These are phyloP conservation scores for Murraya paniculata DNA, from an alignment of 345 rosid species.

Conservation along the genomic window DNA sequence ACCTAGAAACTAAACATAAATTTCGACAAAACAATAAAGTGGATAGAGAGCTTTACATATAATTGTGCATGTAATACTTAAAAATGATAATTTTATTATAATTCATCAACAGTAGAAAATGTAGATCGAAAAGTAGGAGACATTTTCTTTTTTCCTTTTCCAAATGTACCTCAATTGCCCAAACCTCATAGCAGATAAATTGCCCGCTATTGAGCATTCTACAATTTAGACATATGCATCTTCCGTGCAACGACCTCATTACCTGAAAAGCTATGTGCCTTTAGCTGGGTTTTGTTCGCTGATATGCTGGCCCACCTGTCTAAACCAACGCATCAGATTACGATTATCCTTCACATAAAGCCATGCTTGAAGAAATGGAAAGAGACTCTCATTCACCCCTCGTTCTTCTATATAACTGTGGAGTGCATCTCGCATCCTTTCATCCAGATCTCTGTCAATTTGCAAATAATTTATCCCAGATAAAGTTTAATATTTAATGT, in stretches of 20 bases:
- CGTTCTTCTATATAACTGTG: slow-evolving; percentile 77
- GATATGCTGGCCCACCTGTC: slow-evolving; percentile 65
- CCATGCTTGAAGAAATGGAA: slow-evolving; percentile 92
- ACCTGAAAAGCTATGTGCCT: slow-evolving; percentile 1
- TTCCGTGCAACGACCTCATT: neutral
- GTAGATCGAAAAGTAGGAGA: neutral
- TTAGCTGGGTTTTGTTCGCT: slow-evolving; percentile 33
- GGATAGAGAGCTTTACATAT: neutral
- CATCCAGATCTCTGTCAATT: slow-evolving; percentile 66
- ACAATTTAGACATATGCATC: neutral
- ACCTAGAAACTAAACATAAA: neutral
- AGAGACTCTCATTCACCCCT: slow-evolving; percentile 76
- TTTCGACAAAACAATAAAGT: neutral
- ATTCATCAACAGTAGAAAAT: neutral
- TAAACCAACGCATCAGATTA: slow-evolving; percentile 72
- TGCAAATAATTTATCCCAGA: neutral
- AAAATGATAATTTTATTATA: neutral
- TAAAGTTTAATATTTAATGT: neutral
- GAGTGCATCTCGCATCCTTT: slow-evolving; percentile 70
- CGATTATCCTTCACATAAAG: slow-evolving; percentile 85
- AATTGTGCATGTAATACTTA: neutral
- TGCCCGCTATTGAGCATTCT: neutral
- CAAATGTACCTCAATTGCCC: neutral
- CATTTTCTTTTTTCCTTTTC: too few relatives aligned
- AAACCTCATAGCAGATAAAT: neutral